Base-by-base conservation (phyloP, 2,329 filamentous ascomycete genomes). In the Cladosporium sp. region DNA sequence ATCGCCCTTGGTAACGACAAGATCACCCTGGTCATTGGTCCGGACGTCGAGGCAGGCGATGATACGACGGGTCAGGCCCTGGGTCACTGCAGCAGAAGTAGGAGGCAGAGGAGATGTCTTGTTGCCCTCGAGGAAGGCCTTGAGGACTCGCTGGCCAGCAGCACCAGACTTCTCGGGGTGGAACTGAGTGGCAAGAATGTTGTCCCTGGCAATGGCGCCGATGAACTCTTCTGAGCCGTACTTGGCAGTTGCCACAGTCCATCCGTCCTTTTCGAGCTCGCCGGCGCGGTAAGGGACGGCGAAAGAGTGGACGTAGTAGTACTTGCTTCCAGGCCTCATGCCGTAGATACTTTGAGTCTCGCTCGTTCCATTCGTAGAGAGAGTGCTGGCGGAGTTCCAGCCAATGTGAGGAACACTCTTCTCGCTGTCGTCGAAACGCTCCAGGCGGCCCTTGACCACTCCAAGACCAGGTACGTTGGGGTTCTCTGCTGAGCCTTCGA, bases 361-460 rank as follows among this genome's bases (percentile, higher is more conserved):
- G 71, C 75, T 11, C 76, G 77, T 65, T 75, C 79, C 67, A 63
- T 76, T 67, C 77, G 81, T 67, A 67, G 78, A 72, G 68, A 79
- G 76, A 1, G 89, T 88, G 72, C 89, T 89, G 53, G 96, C 95
- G 71, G 89, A 93, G 79, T 99, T 99, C 95, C 95, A 99, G 64
- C 95, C 95, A 77, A 99, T 99, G 80, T 99, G 96, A 46, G 95
- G 95, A n/a, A 99, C 96, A 43, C 93, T 89, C 81, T 98, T 98
- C 73, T 86, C 82, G 34, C 79, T 77, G 76, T 91, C 88, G 75
- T 92, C 82, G 80, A 99, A 99, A 67, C 89, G 89, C 75, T 87
- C 84, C 69, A 99, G 85, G 13, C 80, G 82, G 46, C 86, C 86
- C 53, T 89, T 88, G 67, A 98, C 88, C 30, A 96, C 54, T 5